Evolutionary conservation across 441 rosid species (phyloP).

Genomic region (Adansonia gregorii): DNA sequence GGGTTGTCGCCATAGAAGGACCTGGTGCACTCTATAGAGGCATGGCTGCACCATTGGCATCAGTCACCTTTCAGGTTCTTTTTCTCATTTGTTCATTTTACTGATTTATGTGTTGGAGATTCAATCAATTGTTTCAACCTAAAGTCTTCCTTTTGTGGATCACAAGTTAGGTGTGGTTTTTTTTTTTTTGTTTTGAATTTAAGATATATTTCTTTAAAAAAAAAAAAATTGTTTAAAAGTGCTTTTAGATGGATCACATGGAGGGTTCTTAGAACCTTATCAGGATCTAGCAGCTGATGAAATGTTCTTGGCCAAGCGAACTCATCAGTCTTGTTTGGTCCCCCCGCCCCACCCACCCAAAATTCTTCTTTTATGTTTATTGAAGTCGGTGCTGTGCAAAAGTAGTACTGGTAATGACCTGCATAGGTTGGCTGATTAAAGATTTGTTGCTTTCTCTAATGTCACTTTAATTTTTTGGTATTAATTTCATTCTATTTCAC

Average conservation of each 20-base stretch:
- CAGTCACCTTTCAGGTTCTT: slow-evolving; percentile 89
- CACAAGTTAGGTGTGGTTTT: slow-evolving; percentile 12
- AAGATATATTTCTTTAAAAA: background rate
- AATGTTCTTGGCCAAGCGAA: slow-evolving; percentile 7
- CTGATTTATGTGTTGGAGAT: background rate
- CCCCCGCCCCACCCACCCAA: background rate
- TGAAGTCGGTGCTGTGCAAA: slow-evolving; percentile 5
- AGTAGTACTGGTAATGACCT: background rate
- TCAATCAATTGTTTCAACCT: background rate
- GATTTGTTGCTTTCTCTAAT: background rate
- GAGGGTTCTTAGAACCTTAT: slow-evolving; percentile 19
- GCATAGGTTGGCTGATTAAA: background rate
- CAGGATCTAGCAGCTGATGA: slow-evolving; percentile 11
- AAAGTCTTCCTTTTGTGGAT: background rate
- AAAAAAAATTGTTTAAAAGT: background rate
- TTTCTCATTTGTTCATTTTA: background rate
- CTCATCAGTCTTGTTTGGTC: slow-evolving; percentile 9
- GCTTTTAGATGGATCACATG: slow-evolving; percentile 24
- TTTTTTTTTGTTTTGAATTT: background rate
- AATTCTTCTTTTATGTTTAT: slow-evolving; percentile 5
- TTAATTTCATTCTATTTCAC: background rate
- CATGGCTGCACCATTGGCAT: slow-evolving; percentile 91
- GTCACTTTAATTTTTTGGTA: background rate
- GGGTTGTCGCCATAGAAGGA: slow-evolving; percentile 62
- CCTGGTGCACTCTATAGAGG: slow-evolving; percentile 81